Percentiles rank a stretch among this genome's conserved stretches.
Evolutionary conservation across 2,329 filamentous ascomycete genomes (phyloP).

Genomic region (Alternaria conjuncta): DNA sequence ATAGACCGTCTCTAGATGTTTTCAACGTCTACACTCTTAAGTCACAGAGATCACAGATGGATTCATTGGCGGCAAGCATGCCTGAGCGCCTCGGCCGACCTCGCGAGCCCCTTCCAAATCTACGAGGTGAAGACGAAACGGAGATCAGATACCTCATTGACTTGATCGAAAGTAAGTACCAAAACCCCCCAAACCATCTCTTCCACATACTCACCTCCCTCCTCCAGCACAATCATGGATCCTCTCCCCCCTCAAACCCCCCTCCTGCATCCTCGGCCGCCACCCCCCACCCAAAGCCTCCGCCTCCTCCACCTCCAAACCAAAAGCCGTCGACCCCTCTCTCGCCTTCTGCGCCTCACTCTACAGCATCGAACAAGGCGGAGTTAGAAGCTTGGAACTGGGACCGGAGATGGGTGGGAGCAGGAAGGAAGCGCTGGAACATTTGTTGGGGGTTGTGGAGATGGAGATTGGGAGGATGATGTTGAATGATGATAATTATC

Average conservation of each 20-base stretch:
- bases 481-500: constrained; percentile 1
- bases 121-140: constrained; percentile 29
- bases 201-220: background rate
- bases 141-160: constrained; percentile 18
- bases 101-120: constrained; percentile 11
- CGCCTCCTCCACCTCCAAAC: background rate
- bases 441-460: constrained; percentile 20
- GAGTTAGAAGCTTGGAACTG: constrained; percentile 16
- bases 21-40: background rate
- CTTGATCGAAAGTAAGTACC: constrained; percentile 24
- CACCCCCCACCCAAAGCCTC: constrained; percentile 10
- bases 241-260: constrained; percentile 16
- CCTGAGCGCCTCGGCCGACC: background rate
- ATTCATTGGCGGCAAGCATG: background rate
- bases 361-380: constrained; percentile 20
- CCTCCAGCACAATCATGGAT: constrained; percentile 14
- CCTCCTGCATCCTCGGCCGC: constrained; percentile 20
- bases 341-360: constrained; percentile 19
- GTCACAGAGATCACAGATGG: background rate
- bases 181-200: background rate
- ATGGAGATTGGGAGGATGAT: constrained; percentile 14
- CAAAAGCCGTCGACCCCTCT: background rate
- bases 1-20: background rate
- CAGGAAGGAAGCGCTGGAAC: constrained; percentile 18
- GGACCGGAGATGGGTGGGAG: constrained; percentile 22